Evolutionary conservation across 129 eudicot species (phyloP).

Genomic region (Helichrysum umbraculigerum): DNA sequence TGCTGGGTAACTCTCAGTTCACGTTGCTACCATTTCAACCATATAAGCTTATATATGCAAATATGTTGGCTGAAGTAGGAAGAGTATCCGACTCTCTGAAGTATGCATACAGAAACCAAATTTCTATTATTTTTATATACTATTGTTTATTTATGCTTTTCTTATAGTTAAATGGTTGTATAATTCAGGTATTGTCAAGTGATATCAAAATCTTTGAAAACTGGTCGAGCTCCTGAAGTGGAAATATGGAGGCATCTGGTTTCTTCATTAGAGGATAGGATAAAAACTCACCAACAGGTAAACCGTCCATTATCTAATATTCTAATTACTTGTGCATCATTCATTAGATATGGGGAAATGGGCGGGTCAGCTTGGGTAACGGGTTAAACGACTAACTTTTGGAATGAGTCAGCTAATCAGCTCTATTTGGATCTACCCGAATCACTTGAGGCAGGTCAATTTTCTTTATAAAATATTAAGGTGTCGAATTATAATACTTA

Average conservation of each 20-base stretch:
- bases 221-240: slow-evolving; percentile 78
- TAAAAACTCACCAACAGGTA: slow-evolving; percentile 92
- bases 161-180: not conserved
- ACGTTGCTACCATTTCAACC: slow-evolving; percentile 86
- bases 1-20: slow-evolving; percentile 87
- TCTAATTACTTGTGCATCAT: not conserved
- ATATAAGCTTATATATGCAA: slow-evolving; percentile 87
- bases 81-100: slow-evolving; percentile 82
- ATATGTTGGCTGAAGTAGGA: slow-evolving; percentile 98
- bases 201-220: slow-evolving; percentile 71
- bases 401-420: not conserved
- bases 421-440: not conserved
- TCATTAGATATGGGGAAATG: not conserved
- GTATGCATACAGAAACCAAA: slow-evolving; percentile 40
- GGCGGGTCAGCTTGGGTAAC: not conserved
- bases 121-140: not conserved
- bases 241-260: slow-evolving; percentile 68
- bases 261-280: slow-evolving; percentile 85
- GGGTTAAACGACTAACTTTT: not conserved
- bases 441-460: not conserved
- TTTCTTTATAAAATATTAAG: not conserved
- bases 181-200: slow-evolving; percentile 87
- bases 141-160: slow-evolving; percentile 10
- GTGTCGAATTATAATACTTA: not conserved
- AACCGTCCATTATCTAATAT: not conserved